These are phyloP conservation scores for Anisodus acutangulus DNA, from an alignment of 257 asterid species.

Conservation along the genomic window DNA sequence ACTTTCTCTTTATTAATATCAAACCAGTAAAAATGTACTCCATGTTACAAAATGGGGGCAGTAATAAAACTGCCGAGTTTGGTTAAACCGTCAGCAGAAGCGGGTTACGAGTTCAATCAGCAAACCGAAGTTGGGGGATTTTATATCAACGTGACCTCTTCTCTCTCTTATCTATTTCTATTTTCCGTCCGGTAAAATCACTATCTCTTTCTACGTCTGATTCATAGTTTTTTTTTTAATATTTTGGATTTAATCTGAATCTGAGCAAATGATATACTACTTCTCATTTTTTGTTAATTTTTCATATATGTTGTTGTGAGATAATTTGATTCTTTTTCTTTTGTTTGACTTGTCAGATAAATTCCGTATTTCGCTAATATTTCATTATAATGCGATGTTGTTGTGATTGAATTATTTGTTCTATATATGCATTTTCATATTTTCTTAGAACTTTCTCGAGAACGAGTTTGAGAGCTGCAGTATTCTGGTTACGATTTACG, in stretches of 20 bases:
- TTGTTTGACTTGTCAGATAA: too few relatives aligned
- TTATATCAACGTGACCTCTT: not conserved
- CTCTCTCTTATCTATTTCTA: slow-evolving; percentile 27
- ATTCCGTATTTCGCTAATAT: not conserved
- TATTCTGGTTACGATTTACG: not conserved
- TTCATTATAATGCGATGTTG: not conserved
- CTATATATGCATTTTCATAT: not conserved
- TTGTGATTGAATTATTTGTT: not conserved
- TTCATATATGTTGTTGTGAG: not conserved
- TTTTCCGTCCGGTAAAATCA: slow-evolving; percentile 27
- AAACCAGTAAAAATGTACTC: too few relatives aligned
- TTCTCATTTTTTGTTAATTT: not conserved
- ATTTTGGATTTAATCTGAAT: not conserved
- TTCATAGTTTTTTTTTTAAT: not conserved
- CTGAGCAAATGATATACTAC: not conserved
- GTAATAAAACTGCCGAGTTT: not conserved
- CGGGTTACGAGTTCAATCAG: not conserved
- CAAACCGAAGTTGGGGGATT: not conserved
- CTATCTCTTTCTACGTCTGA: not conserved
- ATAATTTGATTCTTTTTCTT: not conserved
- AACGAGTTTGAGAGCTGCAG: not conserved
- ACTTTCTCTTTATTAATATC: too few relatives aligned
- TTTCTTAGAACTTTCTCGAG: not conserved
- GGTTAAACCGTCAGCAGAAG: not conserved
- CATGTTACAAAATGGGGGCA: too few relatives aligned